Conservation (phyloP, 257 asterid species). For the Coffea canephora region DNA sequence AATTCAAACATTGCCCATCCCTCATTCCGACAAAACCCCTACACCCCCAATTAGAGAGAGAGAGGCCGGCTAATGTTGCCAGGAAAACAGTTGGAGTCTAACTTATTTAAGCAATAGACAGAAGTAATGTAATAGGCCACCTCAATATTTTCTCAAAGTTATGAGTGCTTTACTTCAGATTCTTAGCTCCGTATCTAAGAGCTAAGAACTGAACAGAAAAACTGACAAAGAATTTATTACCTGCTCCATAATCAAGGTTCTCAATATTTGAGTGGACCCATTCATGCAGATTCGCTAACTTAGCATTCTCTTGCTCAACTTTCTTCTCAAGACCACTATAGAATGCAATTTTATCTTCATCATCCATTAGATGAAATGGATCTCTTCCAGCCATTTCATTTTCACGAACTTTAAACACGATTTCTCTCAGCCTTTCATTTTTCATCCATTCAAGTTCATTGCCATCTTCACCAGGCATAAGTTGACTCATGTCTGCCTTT, state of each 20-base stretch:
- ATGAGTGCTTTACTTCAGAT: background rate
- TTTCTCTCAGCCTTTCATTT: conserved; percentile 77
- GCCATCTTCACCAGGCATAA: conserved; percentile 41
- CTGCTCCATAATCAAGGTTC: conserved; percentile 96
- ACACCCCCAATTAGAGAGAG: no score
- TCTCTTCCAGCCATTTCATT: conserved; percentile 94
- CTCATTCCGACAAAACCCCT: background rate
- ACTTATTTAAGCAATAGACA: background rate
- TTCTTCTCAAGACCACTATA: conserved; percentile 85
- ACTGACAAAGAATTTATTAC: conserved; percentile 35
- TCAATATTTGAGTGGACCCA: conserved; percentile 89
- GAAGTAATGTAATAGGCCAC: background rate
- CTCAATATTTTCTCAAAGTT: background rate
- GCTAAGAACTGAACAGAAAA: conserved; percentile 10
- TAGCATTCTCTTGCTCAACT: conserved; percentile 72
- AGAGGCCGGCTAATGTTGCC: no score
- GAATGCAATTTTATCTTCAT: conserved; percentile 66
- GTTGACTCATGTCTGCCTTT: conserved; percentile 40
- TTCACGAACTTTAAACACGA: conserved; percentile 88
- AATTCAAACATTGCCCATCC: background rate
- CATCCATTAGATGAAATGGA: conserved; percentile 75
- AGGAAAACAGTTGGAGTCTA: background rate
- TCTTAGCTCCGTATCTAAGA: background rate
- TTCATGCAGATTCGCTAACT: conserved; percentile 67
- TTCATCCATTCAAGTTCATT: conserved; percentile 92